Evolutionary conservation across 768 basidiomycete species (phyloP).

Genomic region (Lyophyllum decastes): DNA sequence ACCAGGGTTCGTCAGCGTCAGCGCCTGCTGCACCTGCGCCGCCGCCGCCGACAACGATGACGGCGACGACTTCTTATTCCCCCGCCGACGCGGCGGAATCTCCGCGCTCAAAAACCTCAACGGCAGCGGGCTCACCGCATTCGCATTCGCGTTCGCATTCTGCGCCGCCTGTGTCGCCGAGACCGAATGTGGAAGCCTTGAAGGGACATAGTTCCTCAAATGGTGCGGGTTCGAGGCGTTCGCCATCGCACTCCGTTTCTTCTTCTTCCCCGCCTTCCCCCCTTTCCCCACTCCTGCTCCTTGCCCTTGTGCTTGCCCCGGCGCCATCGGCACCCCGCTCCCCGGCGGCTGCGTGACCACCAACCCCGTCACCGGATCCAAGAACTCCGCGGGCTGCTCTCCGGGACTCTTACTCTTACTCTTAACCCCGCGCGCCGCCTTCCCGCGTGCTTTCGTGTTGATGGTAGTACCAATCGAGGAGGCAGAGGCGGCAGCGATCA

Average conservation of each 20-base stretch:
- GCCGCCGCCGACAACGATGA: too few species aligned
- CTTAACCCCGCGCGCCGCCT: too few species aligned
- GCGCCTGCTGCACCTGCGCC: conserved; percentile 9
- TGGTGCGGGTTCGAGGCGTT: conserved; percentile 97
- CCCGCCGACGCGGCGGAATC: conserved; percentile 47
- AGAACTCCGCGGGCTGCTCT: conserved; percentile 37
- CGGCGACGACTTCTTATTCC: conserved; percentile 13
- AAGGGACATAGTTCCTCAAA: conserved; percentile 90
- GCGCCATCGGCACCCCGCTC: not conserved
- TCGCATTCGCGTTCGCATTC: conserved; percentile 36
- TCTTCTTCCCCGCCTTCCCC: conserved; percentile 68
- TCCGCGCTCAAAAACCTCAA: conserved; percentile 70
- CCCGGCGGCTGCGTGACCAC: not conserved
- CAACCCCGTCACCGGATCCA: conserved; percentile 27
- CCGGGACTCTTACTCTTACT: conserved; percentile 12
- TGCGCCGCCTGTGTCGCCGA: conserved; percentile 38
- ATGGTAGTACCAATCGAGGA: too few species aligned
- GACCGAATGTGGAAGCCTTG: conserved; percentile 61
- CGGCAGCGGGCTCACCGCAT: conserved; percentile 61
- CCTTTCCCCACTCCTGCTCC: not conserved
- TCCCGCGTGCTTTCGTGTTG: too few species aligned
- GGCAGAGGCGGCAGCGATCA: conserved; percentile 3
- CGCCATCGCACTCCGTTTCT: conserved; percentile 88
- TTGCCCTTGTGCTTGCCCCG: too few species aligned
- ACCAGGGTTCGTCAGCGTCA: conserved; percentile 49